Base-by-base conservation (phyloP, 2,329 filamentous ascomycete genomes). In the Alternaria consortialis region DNA sequence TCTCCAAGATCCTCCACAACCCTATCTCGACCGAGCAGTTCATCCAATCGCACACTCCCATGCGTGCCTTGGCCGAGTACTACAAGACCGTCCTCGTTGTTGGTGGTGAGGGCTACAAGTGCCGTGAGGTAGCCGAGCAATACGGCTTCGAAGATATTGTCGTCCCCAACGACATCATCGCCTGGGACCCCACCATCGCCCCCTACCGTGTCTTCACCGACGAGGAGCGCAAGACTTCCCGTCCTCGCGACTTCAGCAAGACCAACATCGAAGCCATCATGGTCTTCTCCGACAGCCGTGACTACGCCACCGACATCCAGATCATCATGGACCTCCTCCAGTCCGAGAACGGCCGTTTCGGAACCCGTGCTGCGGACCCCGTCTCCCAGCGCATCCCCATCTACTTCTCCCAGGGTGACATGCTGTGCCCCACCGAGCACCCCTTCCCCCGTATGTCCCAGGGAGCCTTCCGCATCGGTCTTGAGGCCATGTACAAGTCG, bases 31-130 rank as follows among this genome's bases (percentile, higher is more conserved):
- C 86, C 37, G 88, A 91, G 60, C 90, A 92, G 76, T 93, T 92
- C 83, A 91, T 92, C 74, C 90, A 92, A 79, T 90, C 88, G 1
- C 90, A 91, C 83, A 92, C 89, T 4, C 90, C 90, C 68, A 92
- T 92, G 90, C 88, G 89, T 60, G 90, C 90, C 46, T 80, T 92
- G 70, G 82, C 90, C 23, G 89, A 92, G 77, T 92, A 92, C 84
- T 92, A 92, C 83, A 85, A 87, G 70, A 92, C 90, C 3, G 90
- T 93, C 36, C 84, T 93, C 4, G 90, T 92, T 4, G 88, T 91
- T 39, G 90, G 90, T 77, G 90, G 90, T 71, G 90, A 92, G 75
- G 90, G 89, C 58, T 91, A 90, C 82, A 87, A 88, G 75, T 91
- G 90, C 81, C 88, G 90, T 52, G 88, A 90, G 70, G 89, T 91